Conservation (phyloP, 306 rosid genomes). For the Vigna radiata region DNA sequence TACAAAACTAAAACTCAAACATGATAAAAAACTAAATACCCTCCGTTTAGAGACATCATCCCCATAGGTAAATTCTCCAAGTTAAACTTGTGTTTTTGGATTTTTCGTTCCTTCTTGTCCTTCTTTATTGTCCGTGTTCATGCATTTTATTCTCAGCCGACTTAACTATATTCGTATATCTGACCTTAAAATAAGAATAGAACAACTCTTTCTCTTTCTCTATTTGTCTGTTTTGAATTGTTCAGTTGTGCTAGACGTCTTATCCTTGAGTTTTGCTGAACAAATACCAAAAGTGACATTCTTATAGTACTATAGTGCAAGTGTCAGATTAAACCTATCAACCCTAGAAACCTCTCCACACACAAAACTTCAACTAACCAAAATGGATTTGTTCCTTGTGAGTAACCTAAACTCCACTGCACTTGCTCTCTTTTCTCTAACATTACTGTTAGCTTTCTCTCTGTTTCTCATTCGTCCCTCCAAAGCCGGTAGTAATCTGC, state of each 20-base stretch:
- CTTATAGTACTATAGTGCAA: background rate
- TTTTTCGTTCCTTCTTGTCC: background rate
- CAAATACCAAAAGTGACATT: background rate
- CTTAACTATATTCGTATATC: background rate
- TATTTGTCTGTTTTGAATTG: background rate
- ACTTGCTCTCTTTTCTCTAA: constrained; percentile 25
- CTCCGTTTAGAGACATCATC: background rate
- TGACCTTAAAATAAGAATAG: background rate
- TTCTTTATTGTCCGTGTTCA: background rate
- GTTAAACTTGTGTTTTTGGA: background rate
- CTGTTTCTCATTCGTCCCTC: background rate
- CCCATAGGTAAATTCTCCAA: background rate
- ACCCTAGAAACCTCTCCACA: background rate
- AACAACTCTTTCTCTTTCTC: background rate
- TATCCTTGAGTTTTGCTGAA: background rate
- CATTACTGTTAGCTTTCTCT: background rate
- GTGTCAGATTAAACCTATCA: too few species aligned
- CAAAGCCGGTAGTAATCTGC: background rate
- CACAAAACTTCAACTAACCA: background rate
- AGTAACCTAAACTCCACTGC: constrained; percentile 15
- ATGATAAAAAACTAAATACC: too few species aligned
- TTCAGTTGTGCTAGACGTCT: background rate
- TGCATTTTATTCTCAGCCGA: background rate
- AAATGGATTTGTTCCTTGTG: constrained; percentile 33
- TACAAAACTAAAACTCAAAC: too few species aligned